Evolutionary conservation across 805 yeast genomes (phyloP), one percentile per base, ranked within the genome.

Genomic region (Candida hispaniensis): DNA sequence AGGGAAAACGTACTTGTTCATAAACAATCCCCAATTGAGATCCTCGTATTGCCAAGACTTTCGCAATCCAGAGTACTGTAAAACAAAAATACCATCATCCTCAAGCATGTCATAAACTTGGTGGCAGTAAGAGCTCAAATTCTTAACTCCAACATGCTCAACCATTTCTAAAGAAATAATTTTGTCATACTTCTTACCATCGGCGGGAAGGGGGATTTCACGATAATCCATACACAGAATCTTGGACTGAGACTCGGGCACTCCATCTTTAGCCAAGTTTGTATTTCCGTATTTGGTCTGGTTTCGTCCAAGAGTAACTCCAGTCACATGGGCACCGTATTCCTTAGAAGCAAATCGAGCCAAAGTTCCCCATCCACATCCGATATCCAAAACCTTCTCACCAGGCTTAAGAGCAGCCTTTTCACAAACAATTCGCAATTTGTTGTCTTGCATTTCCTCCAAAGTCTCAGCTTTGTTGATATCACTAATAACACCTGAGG

Each of bases 331-430:
- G 28, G 94, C 94, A 41, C 86, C 93, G 50, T 77, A 76, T 54
- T 77, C 74, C 43, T 75, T 69, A 3, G 93, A 79, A 18, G 91
- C 85, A 58, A 66, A 82, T 18, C 88, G 67, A 29, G 93, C 83
- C 53, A 86, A 67, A 34, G 95, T 79, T 54, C 95, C 95, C 95
- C 95, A 83, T 48, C 95, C 95, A 60, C 94, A 83, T 44, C 95
- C 95, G 41, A 83, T 62, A 53, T 83, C 95, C 42, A 83, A 72
- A 56, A 82, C 64, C 42, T 63, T 63, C 46, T 83, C 94, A 48
- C 82, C 91, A 46, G 70, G 50, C 51, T 75, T 53, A 48, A 83
- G 66, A 41, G 69, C 79, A 45, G 82, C 76, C 64, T 83, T 83
- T 59, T 80, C 93, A 55, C 93, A 85, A 38, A 83, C 93, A 50